Conservation (phyloP, 2,329 filamentous ascomycete species). For the Dactylellina haptotyla region DNA sequence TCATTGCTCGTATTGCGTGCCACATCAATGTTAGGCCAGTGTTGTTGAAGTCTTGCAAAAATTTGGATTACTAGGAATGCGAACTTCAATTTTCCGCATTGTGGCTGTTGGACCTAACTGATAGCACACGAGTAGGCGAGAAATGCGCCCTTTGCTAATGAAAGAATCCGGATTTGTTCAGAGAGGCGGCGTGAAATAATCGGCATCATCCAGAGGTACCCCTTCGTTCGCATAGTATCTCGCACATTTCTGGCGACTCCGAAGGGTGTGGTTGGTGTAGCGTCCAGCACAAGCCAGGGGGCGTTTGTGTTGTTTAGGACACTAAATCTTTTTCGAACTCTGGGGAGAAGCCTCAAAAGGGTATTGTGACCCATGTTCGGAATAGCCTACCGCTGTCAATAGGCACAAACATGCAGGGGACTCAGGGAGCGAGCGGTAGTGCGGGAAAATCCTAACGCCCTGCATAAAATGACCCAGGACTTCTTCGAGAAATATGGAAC, state of each 20-base stretch:
- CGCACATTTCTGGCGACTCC: constrained; percentile 9
- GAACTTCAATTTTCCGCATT: constrained; percentile 23
- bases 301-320: not conserved
- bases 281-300: constrained; percentile 4
- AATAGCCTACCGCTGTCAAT: not conserved
- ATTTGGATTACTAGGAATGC: constrained; percentile 37
- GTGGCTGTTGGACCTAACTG: constrained; percentile 1
- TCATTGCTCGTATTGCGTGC: too few species aligned
- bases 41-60: not conserved
- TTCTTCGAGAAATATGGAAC: constrained; percentile 15
- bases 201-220: not conserved
- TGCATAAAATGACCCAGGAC: not conserved
- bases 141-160: constrained; percentile 14
- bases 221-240: constrained; percentile 15
- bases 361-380: not conserved
- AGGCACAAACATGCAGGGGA: not conserved
- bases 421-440: not conserved
- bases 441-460: not conserved
- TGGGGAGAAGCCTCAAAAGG: not conserved
- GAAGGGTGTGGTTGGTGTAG: not conserved
- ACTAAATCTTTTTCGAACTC: not conserved
- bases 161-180: constrained; percentile 21
- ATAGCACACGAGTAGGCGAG: not conserved
- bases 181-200: not conserved
- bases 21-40: too few species aligned